phyloP scores from a whole-genome alignment of 2,329 filamentous ascomycete genomes.

The Microcyclospora tardicrescens region DNA sequence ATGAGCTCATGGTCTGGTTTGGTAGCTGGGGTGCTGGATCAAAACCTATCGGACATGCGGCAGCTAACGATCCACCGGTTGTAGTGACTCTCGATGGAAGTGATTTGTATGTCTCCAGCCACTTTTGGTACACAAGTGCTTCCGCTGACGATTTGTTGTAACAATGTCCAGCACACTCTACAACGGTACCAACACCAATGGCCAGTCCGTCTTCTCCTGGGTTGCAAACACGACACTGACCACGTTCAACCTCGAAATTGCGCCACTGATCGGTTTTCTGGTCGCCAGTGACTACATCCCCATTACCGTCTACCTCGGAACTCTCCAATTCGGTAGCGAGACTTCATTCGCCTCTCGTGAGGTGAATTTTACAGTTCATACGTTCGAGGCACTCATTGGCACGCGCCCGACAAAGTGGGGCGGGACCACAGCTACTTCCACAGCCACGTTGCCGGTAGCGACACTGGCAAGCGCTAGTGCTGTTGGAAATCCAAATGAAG shows the following conservation, averaged over 20 bases:
- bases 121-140: not conserved
- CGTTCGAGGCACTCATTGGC: not conserved
- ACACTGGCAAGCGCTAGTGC: too few species aligned
- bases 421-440: too few species aligned
- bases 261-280: slow-evolving; percentile 7
- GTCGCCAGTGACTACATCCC: slow-evolving; percentile 3
- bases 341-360: slow-evolving; percentile 6
- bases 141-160: not conserved
- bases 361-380: slow-evolving; percentile 4
- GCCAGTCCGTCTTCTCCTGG: slow-evolving; percentile 10
- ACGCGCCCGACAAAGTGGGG: too few species aligned
- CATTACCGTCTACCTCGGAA: slow-evolving; percentile 7
- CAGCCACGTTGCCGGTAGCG: too few species aligned
- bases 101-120: not conserved
- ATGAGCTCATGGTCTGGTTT: slow-evolving; percentile 12
- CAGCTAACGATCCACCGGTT: too few species aligned
- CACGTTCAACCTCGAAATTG: slow-evolving; percentile 7
- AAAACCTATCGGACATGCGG: slow-evolving; percentile 6
- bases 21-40: slow-evolving; percentile 4
- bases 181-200: slow-evolving; percentile 8
- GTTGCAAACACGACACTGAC: slow-evolving; percentile 8
- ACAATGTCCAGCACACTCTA: slow-evolving; percentile 4
- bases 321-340: slow-evolving; percentile 8
- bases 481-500: too few species aligned
- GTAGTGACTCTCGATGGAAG: too few species aligned